These are phyloP conservation scores for Bidens hawaiensis DNA, from an alignment of 140 eudicot genomes.

Conservation along the genomic window DNA sequence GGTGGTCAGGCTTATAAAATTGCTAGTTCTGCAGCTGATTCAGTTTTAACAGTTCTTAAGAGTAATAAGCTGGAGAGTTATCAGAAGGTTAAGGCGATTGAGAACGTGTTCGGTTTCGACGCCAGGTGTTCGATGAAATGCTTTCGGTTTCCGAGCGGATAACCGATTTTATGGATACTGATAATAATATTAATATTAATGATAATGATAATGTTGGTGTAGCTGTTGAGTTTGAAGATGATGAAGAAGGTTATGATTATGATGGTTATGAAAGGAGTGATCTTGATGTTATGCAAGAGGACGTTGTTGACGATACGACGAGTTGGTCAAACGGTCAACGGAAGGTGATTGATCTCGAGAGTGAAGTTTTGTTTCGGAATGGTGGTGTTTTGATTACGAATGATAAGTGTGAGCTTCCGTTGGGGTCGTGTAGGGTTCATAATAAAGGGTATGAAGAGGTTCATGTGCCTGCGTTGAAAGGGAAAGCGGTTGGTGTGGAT, in stretches of 20 bases:
- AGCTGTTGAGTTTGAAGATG: slow-evolving; percentile 93
- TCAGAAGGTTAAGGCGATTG: slow-evolving; percentile 81
- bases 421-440: slow-evolving; percentile 69
- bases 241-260: too few relatives aligned
- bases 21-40: slow-evolving; percentile 83
- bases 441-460: slow-evolving; percentile 87
- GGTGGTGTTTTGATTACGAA: slow-evolving; percentile 82
- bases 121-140: slow-evolving; percentile 50
- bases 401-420: slow-evolving; percentile 77
- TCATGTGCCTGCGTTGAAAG: slow-evolving; percentile 86
- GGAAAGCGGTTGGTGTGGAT: slow-evolving; percentile 51
- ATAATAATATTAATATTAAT: slow-evolving; percentile 46
- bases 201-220: slow-evolving; percentile 83
- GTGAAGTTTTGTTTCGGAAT: slow-evolving; percentile 62
- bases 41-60: slow-evolving; percentile 77
- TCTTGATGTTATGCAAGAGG: slow-evolving; percentile 75
- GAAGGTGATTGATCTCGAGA: slow-evolving; percentile 81
- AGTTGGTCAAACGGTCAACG: slow-evolving; percentile 85
- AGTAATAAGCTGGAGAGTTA: slow-evolving; percentile 56
- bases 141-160: slow-evolving; percentile 60
- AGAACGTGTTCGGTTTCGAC: slow-evolving; percentile 63
- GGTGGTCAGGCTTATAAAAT: slow-evolving; percentile 78
- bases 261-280: slow-evolving; percentile 90
- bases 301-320: slow-evolving; percentile 59
- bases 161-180: slow-evolving; percentile 68